Evolutionary conservation across 768 basidiomycete genomes (phyloP), one percentile per base, ranked within the genome.

Genomic region (Trametes cingulata): DNA sequence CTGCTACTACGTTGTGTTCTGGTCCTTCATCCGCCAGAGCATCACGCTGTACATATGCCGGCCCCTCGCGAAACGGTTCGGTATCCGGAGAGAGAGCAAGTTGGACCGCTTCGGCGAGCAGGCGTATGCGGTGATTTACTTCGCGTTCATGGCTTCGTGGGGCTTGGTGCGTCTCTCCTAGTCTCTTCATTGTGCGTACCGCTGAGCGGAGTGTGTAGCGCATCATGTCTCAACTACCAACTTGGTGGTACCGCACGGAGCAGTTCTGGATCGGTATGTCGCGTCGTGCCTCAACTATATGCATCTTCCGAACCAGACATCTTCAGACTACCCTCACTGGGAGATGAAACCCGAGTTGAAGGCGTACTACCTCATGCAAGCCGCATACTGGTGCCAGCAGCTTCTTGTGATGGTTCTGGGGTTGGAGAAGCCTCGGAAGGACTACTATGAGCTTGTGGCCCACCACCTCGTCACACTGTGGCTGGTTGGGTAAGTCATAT

Each of bases 391-490:
- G 97, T 82, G 86, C 47, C 95, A 98, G 69, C 95, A 99, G 72
- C 80, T 95, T 61, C 74, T 98, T 19, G 87, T 99, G 17, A 81
- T 98, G 8, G 76, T 90, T 2, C 82, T 95, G 13, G 78, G 86
- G 46, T 82, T 99, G 14, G 97, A 99, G 75, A 98, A 97, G 72
- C 96, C 97, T 0, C 84, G 97, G 50, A 93, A 91, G 72, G 97
- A 99, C 72, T 94, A 88, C 71, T 67, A 72, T 19, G 96, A 98
- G 72, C 85, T 98, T 15, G 83, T 97, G 19, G 82, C 82, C 0
- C 97, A 99, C 71, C 97, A 99, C 71, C 67, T 95, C 42, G 93
- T 98, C 52, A 98, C 97, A 0, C 79, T 98, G 13, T 99, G 95
- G 94, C 80, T 98, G 24, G 83, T 98, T 37, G 88, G 93, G 86